These are phyloP conservation scores for barrel medic (Medicago truncatula) DNA, from an alignment of 306 rosid genomes.

Conservation along the genomic window MtrunA17r5.0-ANR NC_053049.1:35329001-35329500, in stretches of 20 bases:
- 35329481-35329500: conserved; percentile 25
- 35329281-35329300: conserved; percentile 2
- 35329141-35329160: conserved; percentile 17
- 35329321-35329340: neutral
- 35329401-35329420: conserved; percentile 1
- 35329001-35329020: neutral
- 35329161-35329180: conserved; percentile 28
- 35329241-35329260: conserved; percentile 13
- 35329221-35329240: neutral
- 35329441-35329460: neutral
- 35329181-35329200: conserved; percentile 15
- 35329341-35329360: conserved; percentile 19
- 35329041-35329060: no score
- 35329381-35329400: conserved; percentile 7
- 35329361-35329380: conserved; percentile 19
- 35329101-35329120: neutral
- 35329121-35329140: neutral
- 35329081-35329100: no score
- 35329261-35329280: conserved; percentile 27
- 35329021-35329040: no score
- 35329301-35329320: conserved; percentile 11
- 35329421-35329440: conserved; percentile 9
- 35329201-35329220: conserved; percentile 21
- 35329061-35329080: no score
- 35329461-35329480: conserved; percentile 23